Base-by-base conservation (phyloP, 2,329 filamentous ascomycete species). In the Hysterium pulicare region DNA sequence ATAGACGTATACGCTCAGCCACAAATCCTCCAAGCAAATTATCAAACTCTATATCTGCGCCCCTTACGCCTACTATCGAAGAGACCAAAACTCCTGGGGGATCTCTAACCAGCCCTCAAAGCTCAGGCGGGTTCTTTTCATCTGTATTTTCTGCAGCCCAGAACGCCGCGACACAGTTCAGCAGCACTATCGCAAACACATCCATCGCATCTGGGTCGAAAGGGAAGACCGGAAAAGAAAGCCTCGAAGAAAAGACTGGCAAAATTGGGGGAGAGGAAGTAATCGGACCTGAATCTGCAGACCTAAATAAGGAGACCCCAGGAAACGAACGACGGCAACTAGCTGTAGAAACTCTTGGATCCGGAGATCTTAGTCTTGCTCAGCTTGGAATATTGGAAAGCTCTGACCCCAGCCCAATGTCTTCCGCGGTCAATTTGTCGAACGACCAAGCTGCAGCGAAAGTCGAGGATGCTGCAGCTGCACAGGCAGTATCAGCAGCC, bases 91-190 rank as follows among this genome's bases (percentile, higher is more conserved):
- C 78, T 54, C 58, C 81, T 24, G 73, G 78, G 22, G 76, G 79
- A 41, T 73, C 78, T 35, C 63, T 72, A n/a, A 68, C 69, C 22
- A 61, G 64, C 30, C 70, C 68, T 23, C 67, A 69, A 38, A 69
- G 70, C 41, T 68, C 67, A 23, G 66, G 66, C 28, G 84, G 90
- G 1, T 97, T 98, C 71, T 97, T 98, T 69, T 95, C 89, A 4
- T 90, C 87, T 20, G 87, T 98, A 61, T 82, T 98, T 50, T 91
- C 89, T 31, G 91, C 86, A 34, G 93, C 93, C 15, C 91, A 97
- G 67, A 96, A 86, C 76, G 91, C 91, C 33, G 90, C 90, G 11
- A 89, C 74, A 50, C 83, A 81, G 15, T 66, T 90, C 4, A 88
- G 78, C 53, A 87, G 79, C 49, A 88, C 83, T 36, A 84, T 96